Conservation (phyloP, 768 basidiomycete genomes). For the Trametes villosa region DNA sequence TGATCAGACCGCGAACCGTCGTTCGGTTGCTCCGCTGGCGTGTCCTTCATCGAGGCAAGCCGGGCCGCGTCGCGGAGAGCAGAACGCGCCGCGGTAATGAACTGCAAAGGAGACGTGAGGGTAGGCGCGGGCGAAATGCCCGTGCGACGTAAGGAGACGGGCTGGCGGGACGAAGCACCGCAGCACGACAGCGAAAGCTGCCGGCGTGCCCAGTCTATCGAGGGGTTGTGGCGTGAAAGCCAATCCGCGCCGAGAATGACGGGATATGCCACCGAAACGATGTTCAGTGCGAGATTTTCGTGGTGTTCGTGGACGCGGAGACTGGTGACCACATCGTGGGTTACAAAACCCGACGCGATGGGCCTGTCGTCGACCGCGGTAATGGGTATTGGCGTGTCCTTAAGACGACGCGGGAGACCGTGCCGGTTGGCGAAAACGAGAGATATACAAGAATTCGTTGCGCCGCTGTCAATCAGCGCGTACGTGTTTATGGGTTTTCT, state of each 20-base stretch:
- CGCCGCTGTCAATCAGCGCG: slow-evolving; percentile 43
- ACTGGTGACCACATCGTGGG: slow-evolving; percentile 39
- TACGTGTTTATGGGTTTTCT: slow-evolving; percentile 37
- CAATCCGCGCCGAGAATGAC: slow-evolving; percentile 44
- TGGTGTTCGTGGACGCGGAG: slow-evolving; percentile 32
- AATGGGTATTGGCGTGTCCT: slow-evolving; percentile 43
- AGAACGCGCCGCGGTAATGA: neutral
- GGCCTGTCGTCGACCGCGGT: slow-evolving; percentile 43
- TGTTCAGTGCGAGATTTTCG: slow-evolving; percentile 34
- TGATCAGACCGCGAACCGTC: slow-evolving; percentile 5
- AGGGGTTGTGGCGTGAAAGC: slow-evolving; percentile 42
- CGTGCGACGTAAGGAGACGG: neutral
- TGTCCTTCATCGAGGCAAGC: neutral
- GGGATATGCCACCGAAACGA: slow-evolving; percentile 40
- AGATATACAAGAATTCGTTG: slow-evolving; percentile 43
- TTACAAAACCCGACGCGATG: slow-evolving; percentile 44
- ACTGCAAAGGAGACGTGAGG: neutral
- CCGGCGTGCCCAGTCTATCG: slow-evolving; percentile 38
- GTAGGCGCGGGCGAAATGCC: too few relatives aligned
- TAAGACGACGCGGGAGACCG: too few relatives aligned
- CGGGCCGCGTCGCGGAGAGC: slow-evolving; percentile 1
- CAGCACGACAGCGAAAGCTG: slow-evolving; percentile 33
- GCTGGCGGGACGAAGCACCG: too few relatives aligned
- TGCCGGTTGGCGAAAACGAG: slow-evolving; percentile 38
- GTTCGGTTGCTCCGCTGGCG: neutral